Percentiles rank a stretch among this genome's conserved stretches.
Evolutionary conservation across 2,329 filamentous ascomycete species (phyloP).

Genomic region (Cercospora zeae-maydis): DNA sequence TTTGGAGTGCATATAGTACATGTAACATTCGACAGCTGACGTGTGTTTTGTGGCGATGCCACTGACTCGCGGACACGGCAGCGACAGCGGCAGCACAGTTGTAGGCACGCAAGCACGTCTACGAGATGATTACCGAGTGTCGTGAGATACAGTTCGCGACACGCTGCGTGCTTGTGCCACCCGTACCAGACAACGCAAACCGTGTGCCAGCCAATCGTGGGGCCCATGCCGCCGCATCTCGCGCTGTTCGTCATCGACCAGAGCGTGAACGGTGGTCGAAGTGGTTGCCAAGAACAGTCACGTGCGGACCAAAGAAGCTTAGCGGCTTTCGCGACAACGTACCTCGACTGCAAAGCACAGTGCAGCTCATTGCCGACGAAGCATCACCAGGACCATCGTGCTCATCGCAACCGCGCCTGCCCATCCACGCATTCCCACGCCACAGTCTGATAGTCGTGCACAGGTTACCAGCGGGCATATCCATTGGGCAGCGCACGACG

Average conservation of each 20-base stretch:
- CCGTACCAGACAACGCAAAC: background rate
- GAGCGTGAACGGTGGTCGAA: background rate
- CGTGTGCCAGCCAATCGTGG: background rate
- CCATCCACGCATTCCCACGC: conserved; percentile 1
- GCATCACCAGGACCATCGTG: background rate
- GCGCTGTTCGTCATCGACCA: background rate
- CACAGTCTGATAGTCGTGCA: background rate
- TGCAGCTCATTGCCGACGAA: background rate
- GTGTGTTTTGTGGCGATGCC: background rate
- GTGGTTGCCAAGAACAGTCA: background rate
- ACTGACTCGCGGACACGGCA: conserved; percentile 1
- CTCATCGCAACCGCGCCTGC: background rate
- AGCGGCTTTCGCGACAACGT: background rate
- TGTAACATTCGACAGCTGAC: background rate
- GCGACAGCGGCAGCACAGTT: background rate
- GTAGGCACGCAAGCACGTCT: background rate
- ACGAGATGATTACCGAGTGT: background rate
- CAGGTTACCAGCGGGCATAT: conserved; percentile 9
- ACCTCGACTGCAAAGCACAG: background rate
- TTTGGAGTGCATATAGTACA: background rate
- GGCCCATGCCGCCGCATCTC: background rate
- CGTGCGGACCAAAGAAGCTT: background rate
- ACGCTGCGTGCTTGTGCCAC: background rate
- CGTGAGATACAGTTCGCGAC: background rate
- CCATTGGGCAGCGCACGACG: conserved; percentile 7